Base-by-base conservation (phyloP, 1,284 basidiomycete species). In the Pyrrhoderma noxium region DNA sequence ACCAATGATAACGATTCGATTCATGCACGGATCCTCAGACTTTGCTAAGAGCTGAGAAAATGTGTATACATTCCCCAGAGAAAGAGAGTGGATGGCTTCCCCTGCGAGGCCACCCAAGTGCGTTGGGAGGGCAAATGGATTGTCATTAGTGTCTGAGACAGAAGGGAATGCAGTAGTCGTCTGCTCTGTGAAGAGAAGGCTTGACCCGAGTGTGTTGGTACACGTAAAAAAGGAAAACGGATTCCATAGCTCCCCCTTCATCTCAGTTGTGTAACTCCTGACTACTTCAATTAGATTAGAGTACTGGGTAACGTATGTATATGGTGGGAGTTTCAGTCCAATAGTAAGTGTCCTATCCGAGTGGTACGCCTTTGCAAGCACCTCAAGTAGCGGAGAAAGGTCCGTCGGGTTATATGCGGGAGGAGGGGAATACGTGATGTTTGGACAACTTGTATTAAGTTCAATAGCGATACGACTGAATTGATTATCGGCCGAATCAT, bases 291-390 rank as follows among this genome's bases (percentile, higher is more conserved):
- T 58, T 53, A 83, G 68, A 8, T 75, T 73, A 8, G 63, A 63
- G 59, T 88, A 85, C 59, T 87, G 85, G 9, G 73, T 73, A 27
- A 67, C 64, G 58, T 79, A 77, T 19, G 82, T 74, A 61, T 84
- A 91, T n/a, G 88, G 89, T 0, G 89, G 82, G 35, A 90, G 73
- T 63, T 91, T 91, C 49, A 91, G 68, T 5, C 89, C 89, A 49
- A 90, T 70, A 1, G 82, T 77, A n/a, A 89, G 65, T 0, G 73
- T 71, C 2, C 64, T 62, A 61, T 87, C 84, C 16, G 64, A 57
- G 47, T 63, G 60, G 59, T 72, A 73, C 45, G 68, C 71, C 0
- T 71, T 65, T 1, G 73, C 70, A 41, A 89, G 69, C 9, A 78
- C 70, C 16, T 68, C 61, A 9, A 89, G 71, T 39, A 87, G 65